Evolutionary conservation across 805 yeast genomes (phyloP), one percentile per base, ranked within the genome.

Genomic region (Cyberlindnera xishuangbannaensis): DNA sequence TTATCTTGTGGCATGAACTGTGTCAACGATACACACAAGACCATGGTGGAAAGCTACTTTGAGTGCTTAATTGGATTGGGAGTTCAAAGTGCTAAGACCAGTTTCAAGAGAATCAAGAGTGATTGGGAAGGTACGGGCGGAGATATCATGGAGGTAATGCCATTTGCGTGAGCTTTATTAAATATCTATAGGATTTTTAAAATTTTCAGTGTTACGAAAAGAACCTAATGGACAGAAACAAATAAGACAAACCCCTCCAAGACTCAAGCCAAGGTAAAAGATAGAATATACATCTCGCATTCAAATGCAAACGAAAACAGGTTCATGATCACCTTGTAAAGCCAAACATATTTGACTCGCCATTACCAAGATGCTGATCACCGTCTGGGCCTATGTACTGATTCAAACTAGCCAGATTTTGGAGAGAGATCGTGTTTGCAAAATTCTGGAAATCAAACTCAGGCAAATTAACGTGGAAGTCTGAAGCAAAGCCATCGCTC

Each of bases 371-470:
- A 12, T 14, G 25, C 8, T 25, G 30, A n/a, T 19, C 20, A 23
- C 13, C 27, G 4, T 36, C 42, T n/a, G 18, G 18, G 12, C 37
- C 47, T 12, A 50, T 11, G 18, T 37, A 48, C 6, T 28, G 28
- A 33, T 47, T 47, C 41, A 51, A 34, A 12, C 47, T 41, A 2
- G 53, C 46, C 27, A 51, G 14, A 25, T 50, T 50, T 15, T 48
- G 51, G 14, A 51, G 31, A 13, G 44, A 39, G 7, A 51, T 43
- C 2, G 48, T 28, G 28, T 45, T 47, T 12, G 40, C 34, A 15
- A 51, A 47, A 24, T 36, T 40, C 29, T 44, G 49, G 29, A 45
- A 39, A 20, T 49, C 54, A 42, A 50, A 47, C 18, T 50, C 55
- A 15, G 55, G 54, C 19, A 51, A 25, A 21, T 41, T 44, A 34